Evolutionary conservation across 2,329 filamentous ascomycete genomes (phyloP), one percentile per base, ranked within the genome.

Genomic region (Leptographium lundbergii): DNA sequence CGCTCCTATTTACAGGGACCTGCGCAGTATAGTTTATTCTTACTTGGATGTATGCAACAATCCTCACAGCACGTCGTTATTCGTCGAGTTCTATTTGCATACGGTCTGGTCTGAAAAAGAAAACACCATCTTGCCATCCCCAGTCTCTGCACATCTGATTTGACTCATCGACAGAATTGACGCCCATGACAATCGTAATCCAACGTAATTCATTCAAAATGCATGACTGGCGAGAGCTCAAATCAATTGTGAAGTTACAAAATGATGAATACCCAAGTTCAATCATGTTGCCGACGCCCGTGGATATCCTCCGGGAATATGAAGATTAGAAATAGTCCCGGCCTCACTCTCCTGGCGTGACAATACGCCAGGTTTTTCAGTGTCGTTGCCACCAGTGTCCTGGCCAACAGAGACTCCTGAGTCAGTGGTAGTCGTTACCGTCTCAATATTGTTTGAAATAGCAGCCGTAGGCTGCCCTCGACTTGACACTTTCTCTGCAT

Each of bases 291-390:
- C 32, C n/a, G 56, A 22, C 6, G 47, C 48, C 13, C 32, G 54
- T 1, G 61, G 63, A 56, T 32, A 90, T 64, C 85, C 78, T 13
- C 87, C 87, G 4, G 87, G 87, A 22, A 90, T 79, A 66, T 87
- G 85, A 56, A 89, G 71, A 66, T 85, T 79, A 58, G 82, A 84
- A 52, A 88, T 81, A 32, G 79, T 81, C 14, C 77, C 75, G 7
- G 77, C 73, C 17, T 56, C 57, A 63, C 78, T 77, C 54, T 75
- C 72, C 17, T 69, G 72, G 55, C 75, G 72, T 66, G 47, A 52
- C 14, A 58, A 7, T 13, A 22, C n/a, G 34, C 34, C 34, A 1
- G 36, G 32, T 7, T 51, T 51, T 32, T 51, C 22, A 27, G 13
- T 9, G 48, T 9, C 10, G 24, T 25, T 13, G 54, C n/a, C 11